Conservation (phyloP, 2,329 filamentous ascomycete species). For the Trichoderma afroharzianum region DNA sequence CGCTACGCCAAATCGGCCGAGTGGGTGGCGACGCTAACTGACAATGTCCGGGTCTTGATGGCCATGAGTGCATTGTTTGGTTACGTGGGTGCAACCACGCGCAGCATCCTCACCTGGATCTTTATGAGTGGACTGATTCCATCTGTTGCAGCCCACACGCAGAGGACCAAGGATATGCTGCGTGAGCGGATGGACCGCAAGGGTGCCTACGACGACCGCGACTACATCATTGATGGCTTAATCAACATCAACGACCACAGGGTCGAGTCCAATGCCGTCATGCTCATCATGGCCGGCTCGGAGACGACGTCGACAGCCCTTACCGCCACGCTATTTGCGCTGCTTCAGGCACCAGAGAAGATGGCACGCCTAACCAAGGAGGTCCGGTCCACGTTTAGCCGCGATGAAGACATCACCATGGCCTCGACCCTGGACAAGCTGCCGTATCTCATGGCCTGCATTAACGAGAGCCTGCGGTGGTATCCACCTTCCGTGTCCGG, state of each 20-base stretch:
- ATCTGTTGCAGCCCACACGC: no score
- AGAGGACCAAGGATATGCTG: no score
- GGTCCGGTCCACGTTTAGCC: constrained; percentile 18
- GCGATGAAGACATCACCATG: constrained; percentile 20
- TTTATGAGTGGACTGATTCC: no score
- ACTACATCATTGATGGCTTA: no score
- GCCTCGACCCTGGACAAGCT: constrained; percentile 11
- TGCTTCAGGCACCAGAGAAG: constrained; percentile 28
- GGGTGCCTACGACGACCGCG: no score
- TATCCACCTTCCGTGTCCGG: constrained; percentile 41
- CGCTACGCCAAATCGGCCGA: no score
- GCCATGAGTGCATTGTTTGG: no score
- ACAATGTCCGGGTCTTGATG: no score
- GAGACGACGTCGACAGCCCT: constrained; percentile 33
- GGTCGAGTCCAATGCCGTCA: constrained; percentile 17
- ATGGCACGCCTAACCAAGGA: constrained; percentile 35
- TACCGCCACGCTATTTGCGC: constrained; percentile 26
- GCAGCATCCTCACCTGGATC: no score
- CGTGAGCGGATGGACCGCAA: not conserved
- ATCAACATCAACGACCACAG: no score
- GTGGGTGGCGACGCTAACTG: no score
- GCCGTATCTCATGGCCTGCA: constrained; percentile 46
- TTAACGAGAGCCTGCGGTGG: constrained; percentile 48
- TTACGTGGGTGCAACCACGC: no score
- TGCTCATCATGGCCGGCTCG: constrained; percentile 28